Percentiles rank a stretch among this genome's conserved stretches.
Conservation (phyloP, 441 rosid species). For the Gossypium schwendimanii region DNA sequence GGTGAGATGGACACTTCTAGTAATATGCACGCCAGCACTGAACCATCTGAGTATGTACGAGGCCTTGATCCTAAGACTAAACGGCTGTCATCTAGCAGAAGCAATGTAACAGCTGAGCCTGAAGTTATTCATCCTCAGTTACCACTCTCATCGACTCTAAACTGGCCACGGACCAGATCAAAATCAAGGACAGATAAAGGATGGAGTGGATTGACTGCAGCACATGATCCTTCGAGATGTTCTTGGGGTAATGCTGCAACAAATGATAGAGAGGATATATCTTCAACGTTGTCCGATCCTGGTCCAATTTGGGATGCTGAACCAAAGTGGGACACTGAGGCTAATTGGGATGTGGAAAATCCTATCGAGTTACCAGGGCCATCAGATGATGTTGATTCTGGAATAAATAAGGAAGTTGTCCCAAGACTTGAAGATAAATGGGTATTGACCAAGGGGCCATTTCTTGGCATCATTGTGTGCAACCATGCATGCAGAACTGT, state of each 20-base stretch:
- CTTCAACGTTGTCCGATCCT: conserved; percentile 93
- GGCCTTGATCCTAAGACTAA: conserved; percentile 90
- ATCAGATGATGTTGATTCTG: conserved; percentile 59
- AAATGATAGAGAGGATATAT: conserved; percentile 87
- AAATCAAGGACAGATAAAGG: conserved; percentile 90
- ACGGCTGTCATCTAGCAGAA: conserved; percentile 75
- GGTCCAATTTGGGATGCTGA: conserved; percentile 99
- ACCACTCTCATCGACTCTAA: conserved; percentile 30
- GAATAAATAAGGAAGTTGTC: conserved; percentile 42
- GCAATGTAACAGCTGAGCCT: conserved; percentile 59
- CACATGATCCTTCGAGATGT: conserved; percentile 71
- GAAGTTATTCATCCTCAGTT: conserved; percentile 86
- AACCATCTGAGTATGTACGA: conserved; percentile 94
- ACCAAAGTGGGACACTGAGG: conserved; percentile 82
- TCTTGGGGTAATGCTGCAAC: conserved; percentile 74
- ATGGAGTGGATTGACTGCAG: conserved; percentile 69
- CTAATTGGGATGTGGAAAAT: conserved; percentile 74
- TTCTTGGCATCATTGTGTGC: conserved; percentile 86
- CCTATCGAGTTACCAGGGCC: conserved; percentile 60
- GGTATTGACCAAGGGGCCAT: conserved; percentile 72
- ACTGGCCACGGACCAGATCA: conserved; percentile 98
- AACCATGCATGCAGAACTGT: conserved; percentile 96
- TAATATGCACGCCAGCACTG: conserved; percentile 76
- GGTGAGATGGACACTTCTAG: conserved; percentile 72
- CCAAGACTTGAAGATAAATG: conserved; percentile 69